phyloP scores from a whole-genome alignment of 805 yeast species.

The Wickerhamomyces strasburgensis region DNA sequence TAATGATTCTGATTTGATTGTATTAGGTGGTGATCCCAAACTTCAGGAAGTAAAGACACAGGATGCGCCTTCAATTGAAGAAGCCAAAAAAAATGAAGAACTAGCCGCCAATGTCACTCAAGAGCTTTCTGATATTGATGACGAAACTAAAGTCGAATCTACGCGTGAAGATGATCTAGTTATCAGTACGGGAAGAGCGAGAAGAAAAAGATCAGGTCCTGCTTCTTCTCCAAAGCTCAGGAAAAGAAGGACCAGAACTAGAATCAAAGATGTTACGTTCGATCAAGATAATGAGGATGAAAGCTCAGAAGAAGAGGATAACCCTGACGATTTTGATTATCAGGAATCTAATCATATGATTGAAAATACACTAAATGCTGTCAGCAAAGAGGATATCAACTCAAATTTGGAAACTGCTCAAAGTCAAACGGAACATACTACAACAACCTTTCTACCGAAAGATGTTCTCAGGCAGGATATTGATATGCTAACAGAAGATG shows the following conservation, averaged over 20 bases:
- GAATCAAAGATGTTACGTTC: neutral
- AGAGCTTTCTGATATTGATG: slow-evolving; percentile 26
- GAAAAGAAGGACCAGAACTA: slow-evolving; percentile 1
- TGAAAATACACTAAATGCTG: neutral
- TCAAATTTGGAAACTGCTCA: too few relatives aligned
- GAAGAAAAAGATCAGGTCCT: slow-evolving; percentile 2
- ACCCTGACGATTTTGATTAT: neutral
- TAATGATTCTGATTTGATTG: neutral
- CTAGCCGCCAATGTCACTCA: slow-evolving; percentile 22
- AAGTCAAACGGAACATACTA: neutral
- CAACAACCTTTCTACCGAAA: slow-evolving; percentile 1
- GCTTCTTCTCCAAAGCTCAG: neutral
- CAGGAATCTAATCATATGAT: neutral
- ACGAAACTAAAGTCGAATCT: slow-evolving; percentile 18
- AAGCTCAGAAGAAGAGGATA: neutral
- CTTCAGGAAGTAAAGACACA: too few relatives aligned
- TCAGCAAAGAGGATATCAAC: neutral
- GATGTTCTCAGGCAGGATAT: slow-evolving; percentile 5
- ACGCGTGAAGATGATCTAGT: slow-evolving; percentile 11
- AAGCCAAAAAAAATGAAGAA: neutral
- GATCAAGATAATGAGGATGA: neutral
- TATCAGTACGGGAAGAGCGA: slow-evolving; percentile 1
- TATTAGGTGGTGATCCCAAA: too few relatives aligned
- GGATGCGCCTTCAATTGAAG: neutral
- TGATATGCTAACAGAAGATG: slow-evolving; percentile 21